Evolutionary conservation across 1,139 yeast genomes (phyloP), one percentile per base, ranked within the genome.

Genomic region (Candida pseudoviswanathii): DNA sequence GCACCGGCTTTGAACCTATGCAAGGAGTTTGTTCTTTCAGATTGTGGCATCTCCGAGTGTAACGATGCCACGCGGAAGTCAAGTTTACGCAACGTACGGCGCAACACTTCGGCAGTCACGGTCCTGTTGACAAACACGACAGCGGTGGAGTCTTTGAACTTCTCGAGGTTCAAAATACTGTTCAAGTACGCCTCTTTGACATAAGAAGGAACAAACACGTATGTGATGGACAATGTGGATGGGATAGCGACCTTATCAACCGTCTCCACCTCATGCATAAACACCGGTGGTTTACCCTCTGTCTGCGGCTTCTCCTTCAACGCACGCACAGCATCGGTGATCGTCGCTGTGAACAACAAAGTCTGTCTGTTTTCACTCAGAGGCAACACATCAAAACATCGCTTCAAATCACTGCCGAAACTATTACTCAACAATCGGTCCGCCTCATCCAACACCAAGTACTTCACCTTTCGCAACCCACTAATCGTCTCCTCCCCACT

Each of bases 1-100:
- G 96, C 97, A 49, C 89, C 89, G 0, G 98, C 98, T 59, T 94
- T 82, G 70, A 94, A 94, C 62, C 98, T 76, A 57, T 92, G 98
- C 51, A 94, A 73, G 0, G 97, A 88, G 64, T 89, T 90, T 8
- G 94, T 85, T 67, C 99, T 81, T 65, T 94, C 98, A 31, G 79
- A 70, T 69, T 94, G 99, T 0, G 95, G 92, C 96, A 94, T 86
- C 63, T 91, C 94, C 1, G 99, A 92, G 64, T 95, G 99, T 50
- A 94, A 73, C 1, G 97, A 88, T 0, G 98, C 89, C 4, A 89
- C 95, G 54, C 94, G 76, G 34, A 91, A 78, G 22, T 86, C 96
- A 53, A 94, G 66, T 45, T 81, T 78, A 52, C 89, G 78, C 43
- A 94, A 73, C 32, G 90, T 82, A 60, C 97, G 78, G 61, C 96